Evolutionary conservation across 331 rosid species (phyloP).

Genomic region (Arachis monticola): DNA sequence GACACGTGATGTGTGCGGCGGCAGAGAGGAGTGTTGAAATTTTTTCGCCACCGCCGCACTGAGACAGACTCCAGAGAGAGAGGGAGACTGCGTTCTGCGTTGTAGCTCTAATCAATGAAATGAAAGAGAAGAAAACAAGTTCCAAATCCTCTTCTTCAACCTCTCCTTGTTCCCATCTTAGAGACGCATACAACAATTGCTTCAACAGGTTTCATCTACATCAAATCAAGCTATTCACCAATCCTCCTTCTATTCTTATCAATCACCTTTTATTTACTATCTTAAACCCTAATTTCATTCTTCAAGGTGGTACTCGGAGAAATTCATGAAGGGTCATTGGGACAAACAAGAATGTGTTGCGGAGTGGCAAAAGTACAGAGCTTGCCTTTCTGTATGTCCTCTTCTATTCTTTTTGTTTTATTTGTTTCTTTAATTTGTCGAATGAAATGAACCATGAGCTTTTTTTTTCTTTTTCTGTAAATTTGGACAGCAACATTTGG

Average conservation of each 20-base stretch:
- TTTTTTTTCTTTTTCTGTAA: neutral
- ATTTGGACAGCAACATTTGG: slow-evolving; percentile 66
- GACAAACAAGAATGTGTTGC: slow-evolving; percentile 71
- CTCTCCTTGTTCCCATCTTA: slow-evolving; percentile 70
- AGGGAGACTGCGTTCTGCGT: neutral
- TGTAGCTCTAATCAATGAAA: slow-evolving; percentile 28
- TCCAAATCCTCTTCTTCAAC: slow-evolving; percentile 54
- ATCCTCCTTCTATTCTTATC: neutral
- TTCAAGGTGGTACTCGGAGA: slow-evolving; percentile 83
- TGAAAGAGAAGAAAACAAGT: slow-evolving; percentile 48
- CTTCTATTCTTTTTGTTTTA: neutral
- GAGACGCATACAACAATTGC: slow-evolving; percentile 86
- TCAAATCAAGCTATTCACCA: too few relatives aligned
- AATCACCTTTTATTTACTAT: neutral
- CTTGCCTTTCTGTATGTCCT: slow-evolving; percentile 73
- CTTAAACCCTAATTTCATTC: slow-evolving; percentile 39
- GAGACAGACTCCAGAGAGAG: neutral
- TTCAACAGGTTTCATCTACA: slow-evolving; percentile 70
- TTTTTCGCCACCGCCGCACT: neutral
- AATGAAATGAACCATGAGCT: neutral
- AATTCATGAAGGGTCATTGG: slow-evolving; percentile 76
- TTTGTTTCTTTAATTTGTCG: neutral
- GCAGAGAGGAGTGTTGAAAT: neutral
- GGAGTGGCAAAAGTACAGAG: slow-evolving; percentile 84
- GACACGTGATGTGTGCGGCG: too few relatives aligned